These are phyloP conservation scores for Saccharomyces mikatae DNA, from an alignment of 805 yeast genomes.

Conservation along the genomic window DNA sequence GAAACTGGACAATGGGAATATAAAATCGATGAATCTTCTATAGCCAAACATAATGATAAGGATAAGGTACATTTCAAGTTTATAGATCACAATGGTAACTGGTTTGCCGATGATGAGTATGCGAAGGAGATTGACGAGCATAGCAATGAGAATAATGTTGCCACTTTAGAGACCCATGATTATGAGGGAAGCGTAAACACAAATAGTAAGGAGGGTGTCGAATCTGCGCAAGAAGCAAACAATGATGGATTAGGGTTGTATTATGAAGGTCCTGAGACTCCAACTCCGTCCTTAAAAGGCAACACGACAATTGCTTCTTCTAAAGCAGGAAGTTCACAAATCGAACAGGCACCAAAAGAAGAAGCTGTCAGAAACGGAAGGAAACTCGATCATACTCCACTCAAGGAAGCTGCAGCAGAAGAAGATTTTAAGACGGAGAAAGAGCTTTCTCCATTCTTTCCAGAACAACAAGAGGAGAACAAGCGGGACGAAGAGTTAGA, in stretches of 20 bases:
- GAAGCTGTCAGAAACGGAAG: constrained; percentile 3
- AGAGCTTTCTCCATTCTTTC: background rate
- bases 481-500: background rate
- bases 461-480: background rate
- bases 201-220: constrained; percentile 1
- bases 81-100: constrained; percentile 21
- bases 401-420: constrained; percentile 1
- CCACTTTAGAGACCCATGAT: constrained; percentile 7
- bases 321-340: background rate
- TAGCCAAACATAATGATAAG: constrained; percentile 5
- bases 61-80: constrained; percentile 22
- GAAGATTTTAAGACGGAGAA: background rate
- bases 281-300: constrained; percentile 18
- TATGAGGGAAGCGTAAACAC: background rate
- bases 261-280: constrained; percentile 23
- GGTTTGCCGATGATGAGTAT: constrained; percentile 27
- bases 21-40: constrained; percentile 19
- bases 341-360: background rate
- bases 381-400: constrained; percentile 6
- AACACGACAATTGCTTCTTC: background rate
- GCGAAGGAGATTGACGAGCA: constrained; percentile 29
- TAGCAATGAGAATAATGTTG: constrained; percentile 35
- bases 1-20: constrained; percentile 16
- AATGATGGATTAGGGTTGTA: background rate
- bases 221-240: background rate